A percentile compares a stretch with the other conserved stretches of the same genome.
These are phyloP conservation scores for Spinacia oleracea DNA, from an alignment of 179 eudicot species.

Conservation along the genomic window DNA sequence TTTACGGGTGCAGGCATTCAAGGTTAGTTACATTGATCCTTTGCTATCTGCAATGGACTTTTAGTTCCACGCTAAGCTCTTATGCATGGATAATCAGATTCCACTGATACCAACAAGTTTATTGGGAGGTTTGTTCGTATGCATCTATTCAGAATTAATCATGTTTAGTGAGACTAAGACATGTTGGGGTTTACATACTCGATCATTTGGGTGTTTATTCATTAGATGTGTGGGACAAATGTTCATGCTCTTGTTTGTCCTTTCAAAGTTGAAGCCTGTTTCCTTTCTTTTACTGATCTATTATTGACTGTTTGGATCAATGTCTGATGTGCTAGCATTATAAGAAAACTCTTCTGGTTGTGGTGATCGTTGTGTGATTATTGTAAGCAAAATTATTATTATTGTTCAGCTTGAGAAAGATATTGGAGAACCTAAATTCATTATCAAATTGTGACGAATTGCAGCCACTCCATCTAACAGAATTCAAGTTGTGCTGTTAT, in stretches of 20 bases:
- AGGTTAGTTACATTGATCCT: slow-evolving; percentile 11
- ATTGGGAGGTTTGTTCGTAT: background rate
- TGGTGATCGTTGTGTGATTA: background rate
- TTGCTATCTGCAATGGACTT: background rate
- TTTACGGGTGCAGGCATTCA: slow-evolving; percentile 9
- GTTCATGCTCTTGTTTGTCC: background rate
- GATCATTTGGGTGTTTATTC: background rate
- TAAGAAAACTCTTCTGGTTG: background rate
- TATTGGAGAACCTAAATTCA: slow-evolving; percentile 2
- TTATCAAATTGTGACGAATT: background rate
- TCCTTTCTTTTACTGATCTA: background rate
- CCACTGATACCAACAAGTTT: background rate
- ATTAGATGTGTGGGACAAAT: background rate
- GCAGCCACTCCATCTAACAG: background rate
- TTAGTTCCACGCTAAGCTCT: background rate
- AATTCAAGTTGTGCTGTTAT: slow-evolving; percentile 7
- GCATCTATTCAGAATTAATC: background rate
- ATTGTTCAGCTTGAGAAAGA: slow-evolving; percentile 7
- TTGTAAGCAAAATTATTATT: background rate
- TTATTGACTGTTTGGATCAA: background rate
- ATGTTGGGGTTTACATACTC: background rate
- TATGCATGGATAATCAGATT: background rate
- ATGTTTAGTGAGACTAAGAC: background rate
- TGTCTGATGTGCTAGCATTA: background rate
- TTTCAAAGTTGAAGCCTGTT: background rate